These are phyloP conservation scores for Coemansia javaensis DNA, from an alignment of 192 early-diverging fungal genomes.

Conservation along the genomic window DNA sequence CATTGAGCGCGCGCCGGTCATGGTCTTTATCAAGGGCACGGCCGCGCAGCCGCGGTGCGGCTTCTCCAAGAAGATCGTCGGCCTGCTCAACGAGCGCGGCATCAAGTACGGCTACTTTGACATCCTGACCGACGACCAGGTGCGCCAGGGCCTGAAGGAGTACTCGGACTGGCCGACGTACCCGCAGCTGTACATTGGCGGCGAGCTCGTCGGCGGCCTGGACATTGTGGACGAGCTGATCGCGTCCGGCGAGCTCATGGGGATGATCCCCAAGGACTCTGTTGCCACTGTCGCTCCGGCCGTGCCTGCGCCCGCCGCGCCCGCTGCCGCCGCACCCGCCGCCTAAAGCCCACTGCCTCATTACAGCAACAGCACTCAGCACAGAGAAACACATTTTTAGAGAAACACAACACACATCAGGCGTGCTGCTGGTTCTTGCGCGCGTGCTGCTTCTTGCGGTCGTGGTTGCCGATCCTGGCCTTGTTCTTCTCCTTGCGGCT, in stretches of 20 bases:
- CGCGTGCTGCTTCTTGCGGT: slow-evolving; percentile 66
- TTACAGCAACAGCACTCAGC: no score
- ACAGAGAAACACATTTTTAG: not conserved
- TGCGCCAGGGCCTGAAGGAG: slow-evolving; percentile 85
- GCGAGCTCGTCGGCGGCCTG: slow-evolving; percentile 89
- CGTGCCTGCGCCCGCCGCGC: no score
- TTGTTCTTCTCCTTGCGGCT: slow-evolving; percentile 65
- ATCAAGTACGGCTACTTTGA: slow-evolving; percentile 70
- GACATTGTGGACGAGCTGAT: slow-evolving; percentile 95
- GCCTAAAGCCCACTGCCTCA: no score
- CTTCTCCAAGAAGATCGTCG: slow-evolving; percentile 78
- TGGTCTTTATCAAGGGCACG: slow-evolving; percentile 98
- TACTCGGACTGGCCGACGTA: slow-evolving; percentile 94
- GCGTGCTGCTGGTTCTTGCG: slow-evolving; percentile 50
- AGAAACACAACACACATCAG: not conserved
- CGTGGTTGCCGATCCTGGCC: slow-evolving; percentile 65
- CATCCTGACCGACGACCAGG: slow-evolving; percentile 88
- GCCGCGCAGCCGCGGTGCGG: slow-evolving; percentile 89
- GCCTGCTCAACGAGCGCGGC: slow-evolving; percentile 65
- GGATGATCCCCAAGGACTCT: slow-evolving; percentile 52
- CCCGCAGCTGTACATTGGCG: slow-evolving; percentile 89
- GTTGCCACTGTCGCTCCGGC: not conserved
- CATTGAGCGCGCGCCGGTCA: slow-evolving; percentile 65
- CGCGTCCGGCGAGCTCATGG: slow-evolving; percentile 62
- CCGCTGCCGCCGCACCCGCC: no score